Base-by-base conservation (phyloP, 768 basidiomycete species). In the Xerocomellus dryophilus region DNA sequence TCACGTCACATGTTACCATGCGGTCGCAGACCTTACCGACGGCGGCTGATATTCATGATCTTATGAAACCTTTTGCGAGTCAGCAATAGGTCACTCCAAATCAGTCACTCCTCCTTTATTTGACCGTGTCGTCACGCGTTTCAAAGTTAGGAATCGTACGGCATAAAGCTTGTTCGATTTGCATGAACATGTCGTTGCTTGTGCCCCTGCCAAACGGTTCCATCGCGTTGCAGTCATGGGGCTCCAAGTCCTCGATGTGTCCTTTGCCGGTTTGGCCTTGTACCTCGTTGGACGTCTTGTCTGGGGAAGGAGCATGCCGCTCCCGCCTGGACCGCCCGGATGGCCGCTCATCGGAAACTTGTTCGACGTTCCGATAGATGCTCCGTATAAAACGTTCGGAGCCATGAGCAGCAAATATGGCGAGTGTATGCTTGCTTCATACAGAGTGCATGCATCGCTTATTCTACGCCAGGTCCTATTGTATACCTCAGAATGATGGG, bases 371-470 rank as follows among this genome's bases (percentile, higher is more conserved):
- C 83, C 82, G 27, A 68, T 68, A 15, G 72, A 74, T 40, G 68
- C 73, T 48, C 77, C 79, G 56, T 83, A 81, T 78, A 51, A 78
- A 12, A 79, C 77, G 0, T 81, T 81, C 56, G 73, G 77, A 10
- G 69, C 73, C 43, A 38, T 59, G 50, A 38, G 32, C 42, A 72
- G 81, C 55, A 66, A 67, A 62, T 83, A 75, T 59, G 83, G 83
- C 77, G 61, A 50, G 72, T 63, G 18, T 29, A 3, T 36, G 32
- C 21, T 17, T 32, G 17, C 36, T 36, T 36, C 36, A 9, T n/a
- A 15, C 11, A 32, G 5, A 12, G 14, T n/a, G 14, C 3, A 15
- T n/a, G 36, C 36, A n/a, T 12, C 17, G 17, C 17, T 36, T 4
- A 36, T 8, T n/a, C 17, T 8, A 36, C 17, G 7, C 36, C 17